Evolutionary conservation across 257 asterid species (phyloP).

Genomic region (Salvia hispanica): DNA sequence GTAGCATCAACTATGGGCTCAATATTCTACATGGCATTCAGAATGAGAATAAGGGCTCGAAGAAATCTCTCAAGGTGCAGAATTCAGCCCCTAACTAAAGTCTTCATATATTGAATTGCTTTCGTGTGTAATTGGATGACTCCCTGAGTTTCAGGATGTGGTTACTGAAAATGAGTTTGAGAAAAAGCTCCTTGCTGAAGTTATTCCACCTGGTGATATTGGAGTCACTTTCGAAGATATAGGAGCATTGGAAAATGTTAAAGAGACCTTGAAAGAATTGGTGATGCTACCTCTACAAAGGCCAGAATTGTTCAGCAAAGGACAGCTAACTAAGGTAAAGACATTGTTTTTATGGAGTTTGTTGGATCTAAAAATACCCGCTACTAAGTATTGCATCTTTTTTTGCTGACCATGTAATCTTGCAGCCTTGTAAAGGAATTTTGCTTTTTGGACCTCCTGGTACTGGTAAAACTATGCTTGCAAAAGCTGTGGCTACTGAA

Average conservation of each 20-base stretch:
- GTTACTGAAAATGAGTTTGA: conserved; percentile 85
- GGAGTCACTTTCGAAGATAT: conserved; percentile 88
- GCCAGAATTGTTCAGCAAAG: conserved; percentile 87
- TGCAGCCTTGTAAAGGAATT: conserved; percentile 94
- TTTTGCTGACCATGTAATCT: conserved; percentile 30
- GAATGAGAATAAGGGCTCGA: conserved; percentile 68
- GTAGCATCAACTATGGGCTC: conserved; percentile 77
- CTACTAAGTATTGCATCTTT: conserved; percentile 18
- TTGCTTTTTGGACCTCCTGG: conserved; percentile 96
- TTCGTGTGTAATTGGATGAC: conserved; percentile 27
- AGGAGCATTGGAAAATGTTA: conserved; percentile 87
- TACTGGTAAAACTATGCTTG: conserved; percentile 91
- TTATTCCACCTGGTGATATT: conserved; percentile 81
- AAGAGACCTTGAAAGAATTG: conserved; percentile 86
- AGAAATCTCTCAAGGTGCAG: conserved; percentile 74
- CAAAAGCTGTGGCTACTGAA: conserved; percentile 94
- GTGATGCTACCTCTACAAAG: conserved; percentile 90
- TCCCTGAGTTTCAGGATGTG: conserved; percentile 61
- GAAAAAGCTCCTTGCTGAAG: conserved; percentile 81
- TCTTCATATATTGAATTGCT: conserved; percentile 24
- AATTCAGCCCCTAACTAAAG: conserved; percentile 20
- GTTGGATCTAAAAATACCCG: conserved; percentile 2
- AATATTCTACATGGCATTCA: conserved; percentile 68
- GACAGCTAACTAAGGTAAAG: conserved; percentile 80
- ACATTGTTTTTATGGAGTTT: conserved; percentile 19